Base-by-base conservation (phyloP, 2,329 filamentous ascomycete species). In the Coniochaeta ligniaria region DNA sequence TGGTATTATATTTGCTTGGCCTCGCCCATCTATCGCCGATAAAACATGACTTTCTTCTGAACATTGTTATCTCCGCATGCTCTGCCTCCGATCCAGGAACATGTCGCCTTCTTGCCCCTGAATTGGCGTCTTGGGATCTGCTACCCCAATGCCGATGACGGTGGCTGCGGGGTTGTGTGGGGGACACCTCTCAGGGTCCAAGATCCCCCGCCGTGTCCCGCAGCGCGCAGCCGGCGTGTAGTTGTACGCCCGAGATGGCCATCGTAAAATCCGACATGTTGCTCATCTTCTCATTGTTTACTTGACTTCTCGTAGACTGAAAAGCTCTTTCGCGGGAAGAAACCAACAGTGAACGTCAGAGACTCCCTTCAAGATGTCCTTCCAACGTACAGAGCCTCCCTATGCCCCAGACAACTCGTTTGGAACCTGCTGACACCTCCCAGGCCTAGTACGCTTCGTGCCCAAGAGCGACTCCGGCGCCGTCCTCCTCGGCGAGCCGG, bases 361-460 rank as follows among this genome's bases (percentile, higher is more conserved):
- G 6, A 41, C 17, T 20, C 38, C n/a, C 38, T 16, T 36, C 54
- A 31, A 31, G 22, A 57, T 57, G 54, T 57, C 54, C 14, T 57
- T 57, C 54, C n/a, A 35, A 38, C 54, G 54, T 57, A 38, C 6
- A 17, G 31, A 9, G 14, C 17, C 54, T 1, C n/a, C 12, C 1
- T 7, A 9, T n/a, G 8, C 6, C 28, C 17, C 20, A 20, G 16
- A 3, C n/a, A 6, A 6, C 31, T 6, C 3, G 6, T 35, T 3
- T 36, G n/a, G 9, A 16, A 38, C 2, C 3, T 35, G 50, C 54
- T 57, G 16, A 57, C 54, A 38, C 6, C 2, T 11, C 54, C 31
- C 35, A 85, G 83, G 83, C 70, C 78, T 87, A 61, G 82, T 86
- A 65, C 82, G 84, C 59, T 86, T 87, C 66, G 70, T 80, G 20